These are phyloP conservation scores for Cocos nucifera DNA, from an alignment of 176 grass and related monocot species.

Conservation along the genomic window DNA sequence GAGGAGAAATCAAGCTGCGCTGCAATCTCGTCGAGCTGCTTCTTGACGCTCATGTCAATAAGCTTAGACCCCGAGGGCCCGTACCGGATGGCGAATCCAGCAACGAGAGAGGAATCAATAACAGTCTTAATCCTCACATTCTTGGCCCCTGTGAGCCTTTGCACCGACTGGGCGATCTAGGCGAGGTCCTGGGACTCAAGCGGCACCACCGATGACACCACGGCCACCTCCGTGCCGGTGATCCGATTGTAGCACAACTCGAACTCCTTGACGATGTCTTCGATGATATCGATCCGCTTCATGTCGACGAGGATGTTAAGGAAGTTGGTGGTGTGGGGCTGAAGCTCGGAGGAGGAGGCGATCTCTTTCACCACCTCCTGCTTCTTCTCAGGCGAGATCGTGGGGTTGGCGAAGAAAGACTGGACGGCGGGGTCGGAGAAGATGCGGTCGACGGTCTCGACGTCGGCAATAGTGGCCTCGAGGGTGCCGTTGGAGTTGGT, in stretches of 20 bases:
- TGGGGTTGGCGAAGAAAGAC: constrained; percentile 79
- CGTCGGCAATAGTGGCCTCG: constrained; percentile 41
- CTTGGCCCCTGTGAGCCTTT: constrained; percentile 57
- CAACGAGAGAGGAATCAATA: constrained; percentile 61
- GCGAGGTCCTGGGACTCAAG: constrained; percentile 67
- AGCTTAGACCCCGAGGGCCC: constrained; percentile 49
- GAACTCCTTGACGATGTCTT: constrained; percentile 68
- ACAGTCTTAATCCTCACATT: constrained; percentile 76
- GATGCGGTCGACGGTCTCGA: constrained; percentile 58
- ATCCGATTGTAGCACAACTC: constrained; percentile 62
- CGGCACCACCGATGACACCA: constrained; percentile 75
- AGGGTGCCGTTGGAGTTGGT: constrained; percentile 39
- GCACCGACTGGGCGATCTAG: constrained; percentile 70
- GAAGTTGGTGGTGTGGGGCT: constrained; percentile 65
- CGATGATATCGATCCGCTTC: constrained; percentile 33
- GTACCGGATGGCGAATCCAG: constrained; percentile 80
- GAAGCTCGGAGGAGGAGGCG: constrained; percentile 42
- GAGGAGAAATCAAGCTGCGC: constrained; percentile 44
- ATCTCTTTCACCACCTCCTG: constrained; percentile 50
- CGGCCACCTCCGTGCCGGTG: constrained; percentile 66
- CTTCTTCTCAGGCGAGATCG: constrained; percentile 54
- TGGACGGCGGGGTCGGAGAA: constrained; percentile 49
- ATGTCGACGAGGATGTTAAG: constrained; percentile 70
- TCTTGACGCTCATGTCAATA: constrained; percentile 85
- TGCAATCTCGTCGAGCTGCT: constrained; percentile 76